Evolutionary conservation across 2,329 filamentous ascomycete genomes (phyloP), one percentile per base, ranked within the genome.

Genomic region (Monosporascus sp.): DNA sequence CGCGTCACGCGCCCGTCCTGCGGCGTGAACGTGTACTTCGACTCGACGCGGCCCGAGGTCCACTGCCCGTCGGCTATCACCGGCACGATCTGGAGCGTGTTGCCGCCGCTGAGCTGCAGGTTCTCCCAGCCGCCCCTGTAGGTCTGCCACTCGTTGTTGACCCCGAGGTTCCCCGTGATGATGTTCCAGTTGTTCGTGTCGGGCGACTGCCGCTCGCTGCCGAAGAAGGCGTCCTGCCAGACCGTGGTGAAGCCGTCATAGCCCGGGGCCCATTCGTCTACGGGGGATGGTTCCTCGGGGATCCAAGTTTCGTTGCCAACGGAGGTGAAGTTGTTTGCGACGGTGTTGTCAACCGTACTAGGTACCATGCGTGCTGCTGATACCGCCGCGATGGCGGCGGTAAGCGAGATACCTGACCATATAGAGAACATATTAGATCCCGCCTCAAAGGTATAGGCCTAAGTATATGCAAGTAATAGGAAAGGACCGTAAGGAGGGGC

Each of bases 61-160:
- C 77, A 80, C 17, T 67, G 58, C 5, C 72, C 70, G 14, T 63
- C 60, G 47, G 62, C 50, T 41, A 72, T 65, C 51, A 71, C 73
- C 15, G 78, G 78, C 1, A 80, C 72, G 50, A 81, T 68, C 63
- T 81, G 78, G 7, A 81, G 65, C 0, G 78, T 80, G n/a, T 67
- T 58, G 44, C 75, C 77, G 9, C 78, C 78, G 8, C 74, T 76
- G 47, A 77, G 70, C 61, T 81, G 78, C 18, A 78, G 66, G 65
- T 81, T 79, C 53, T 64, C 57, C 52, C 66, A 68, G 47, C 70
- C 73, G 3, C 65, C 61, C 39, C 70, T 72, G 68, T 81, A 81
- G 3, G 67, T 67, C 65, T 81, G 71, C 47, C 72, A 63, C 65
- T 81, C 78, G 59, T 71, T 68, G 69, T 81, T 81, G 61, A 73